Base-by-base conservation (phyloP, 352 stramenopile species). In the Phytophthora syringae region DNA sequence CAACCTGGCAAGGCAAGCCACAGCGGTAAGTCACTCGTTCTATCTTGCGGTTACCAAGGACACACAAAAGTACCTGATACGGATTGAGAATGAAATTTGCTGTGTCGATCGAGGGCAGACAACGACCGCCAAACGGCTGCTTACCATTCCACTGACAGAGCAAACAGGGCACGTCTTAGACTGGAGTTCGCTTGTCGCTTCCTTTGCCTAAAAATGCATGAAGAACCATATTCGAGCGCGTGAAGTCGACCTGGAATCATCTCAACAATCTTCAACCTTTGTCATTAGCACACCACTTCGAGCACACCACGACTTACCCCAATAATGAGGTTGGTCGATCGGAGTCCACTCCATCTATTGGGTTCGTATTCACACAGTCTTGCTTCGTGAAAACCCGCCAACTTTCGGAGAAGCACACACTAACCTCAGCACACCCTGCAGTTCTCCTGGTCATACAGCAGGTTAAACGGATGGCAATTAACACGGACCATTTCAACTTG, bases 1-100 rank as follows among this genome's bases (percentile, higher is more conserved):
- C 82, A 48, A 57, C 76, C 82, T 90, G 32, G 54, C n/a, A n/a
- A n/a, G n/a, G n/a, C n/a, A n/a, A n/a, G n/a, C n/a, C n/a, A n/a
- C n/a, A n/a, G n/a, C n/a, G n/a, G n/a, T n/a, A n/a, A n/a, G n/a
- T n/a, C n/a, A n/a, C n/a, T n/a, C n/a, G n/a, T n/a, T n/a, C n/a
- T n/a, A n/a, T n/a, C n/a, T n/a, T n/a, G n/a, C n/a, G n/a, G n/a
- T n/a, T n/a, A n/a, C n/a, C n/a, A n/a, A n/a, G n/a, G n/a, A n/a
- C n/a, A n/a, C n/a, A n/a, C n/a, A n/a, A n/a, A n/a, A n/a, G n/a
- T 56, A 78, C 80, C 70, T 92, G 79, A 56, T 93, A 95, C 7
- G 84, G 84, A 60, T 95, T 95, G 36, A 65, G 54, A 6, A 67
- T 5, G 11, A 64, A 27, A 7, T 70, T 77, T 42, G 28, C 57